These are phyloP conservation scores for Cordyceps militaris DNA, from an alignment of 2,329 filamentous ascomycete species.

Conservation along the genomic window DNA sequence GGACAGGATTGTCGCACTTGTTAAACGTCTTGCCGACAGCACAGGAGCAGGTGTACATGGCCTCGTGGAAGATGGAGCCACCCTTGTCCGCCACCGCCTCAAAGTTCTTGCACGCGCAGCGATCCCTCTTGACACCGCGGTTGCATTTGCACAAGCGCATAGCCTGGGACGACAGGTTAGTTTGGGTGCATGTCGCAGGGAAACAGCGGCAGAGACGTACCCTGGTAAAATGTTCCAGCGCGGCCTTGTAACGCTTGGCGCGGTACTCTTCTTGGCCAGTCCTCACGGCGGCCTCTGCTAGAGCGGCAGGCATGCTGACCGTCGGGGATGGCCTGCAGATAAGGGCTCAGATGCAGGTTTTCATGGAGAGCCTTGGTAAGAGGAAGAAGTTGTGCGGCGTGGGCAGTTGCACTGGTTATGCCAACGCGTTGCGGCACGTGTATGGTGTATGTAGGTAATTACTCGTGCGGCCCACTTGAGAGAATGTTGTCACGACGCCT, in stretches of 20 bases:
- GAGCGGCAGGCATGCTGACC: not conserved
- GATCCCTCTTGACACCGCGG: slow-evolving; percentile 27
- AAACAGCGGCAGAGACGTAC: slow-evolving; percentile 17
- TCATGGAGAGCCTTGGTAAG: not conserved
- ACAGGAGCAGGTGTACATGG: slow-evolving; percentile 34
- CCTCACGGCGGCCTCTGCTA: slow-evolving; percentile 23
- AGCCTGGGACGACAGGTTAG: slow-evolving; percentile 20
- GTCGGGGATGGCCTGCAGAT: not conserved
- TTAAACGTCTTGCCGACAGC: slow-evolving; percentile 29
- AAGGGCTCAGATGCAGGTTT: not conserved
- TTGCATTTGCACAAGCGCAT: slow-evolving; percentile 31
- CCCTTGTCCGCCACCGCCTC: slow-evolving; percentile 26
- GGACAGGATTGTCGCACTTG: slow-evolving; percentile 31
- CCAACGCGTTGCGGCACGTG: slow-evolving; percentile 8
- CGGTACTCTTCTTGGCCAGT: slow-evolving; percentile 29
- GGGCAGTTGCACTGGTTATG: not conserved
- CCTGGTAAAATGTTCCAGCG: slow-evolving; percentile 31
- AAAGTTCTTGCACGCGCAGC: slow-evolving; percentile 35
- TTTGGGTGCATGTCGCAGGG: not conserved
- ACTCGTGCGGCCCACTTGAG: slow-evolving; percentile 1
- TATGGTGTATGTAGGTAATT: too few species aligned
- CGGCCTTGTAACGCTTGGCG: slow-evolving; percentile 27
- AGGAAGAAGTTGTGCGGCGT: not conserved
- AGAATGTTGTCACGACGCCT: not conserved
- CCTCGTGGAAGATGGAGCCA: slow-evolving; percentile 35